Evolutionary conservation across 192 early-diverging fungal species (phyloP).

Genomic region (Rhizophagus clarus): DNA sequence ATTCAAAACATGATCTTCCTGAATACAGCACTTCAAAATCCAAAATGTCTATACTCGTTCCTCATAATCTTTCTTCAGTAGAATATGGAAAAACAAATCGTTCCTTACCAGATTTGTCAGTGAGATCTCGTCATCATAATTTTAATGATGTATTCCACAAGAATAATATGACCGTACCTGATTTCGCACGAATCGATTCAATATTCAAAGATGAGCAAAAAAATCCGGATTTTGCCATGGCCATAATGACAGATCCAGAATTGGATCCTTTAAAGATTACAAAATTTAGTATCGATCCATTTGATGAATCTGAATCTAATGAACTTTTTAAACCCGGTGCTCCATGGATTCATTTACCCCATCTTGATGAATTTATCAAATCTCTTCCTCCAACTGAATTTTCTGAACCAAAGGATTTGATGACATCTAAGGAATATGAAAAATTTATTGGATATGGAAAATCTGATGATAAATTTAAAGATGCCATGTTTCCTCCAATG

Average conservation of each 20-base stretch:
- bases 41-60: slow-evolving; percentile 19
- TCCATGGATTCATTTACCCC: slow-evolving; percentile 32
- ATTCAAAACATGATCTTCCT: slow-evolving; percentile 6
- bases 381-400: slow-evolving; percentile 23
- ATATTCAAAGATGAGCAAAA: background rate
- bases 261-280: background rate
- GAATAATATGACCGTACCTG: slow-evolving; percentile 20
- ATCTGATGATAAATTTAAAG: background rate
- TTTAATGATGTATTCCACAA: slow-evolving; percentile 14
- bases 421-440: slow-evolving; percentile 30
- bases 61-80: slow-evolving; percentile 7
- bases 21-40: slow-evolving; percentile 17
- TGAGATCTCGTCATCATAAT: background rate
- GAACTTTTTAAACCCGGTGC: slow-evolving; percentile 30
- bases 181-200: background rate
- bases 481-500: slow-evolving; percentile 44
- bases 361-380: slow-evolving; percentile 22
- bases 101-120: slow-evolving; percentile 19
- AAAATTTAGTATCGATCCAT: slow-evolving; percentile 30
- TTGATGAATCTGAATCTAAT: slow-evolving; percentile 27
- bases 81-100: slow-evolving; percentile 18
- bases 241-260: background rate
- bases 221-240: background rate
- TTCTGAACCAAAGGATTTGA: slow-evolving; percentile 22
- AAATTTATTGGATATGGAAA: background rate